Conservation (phyloP, 2,329 filamentous ascomycete genomes). For the Aspergillus novofumigatus region DNA sequence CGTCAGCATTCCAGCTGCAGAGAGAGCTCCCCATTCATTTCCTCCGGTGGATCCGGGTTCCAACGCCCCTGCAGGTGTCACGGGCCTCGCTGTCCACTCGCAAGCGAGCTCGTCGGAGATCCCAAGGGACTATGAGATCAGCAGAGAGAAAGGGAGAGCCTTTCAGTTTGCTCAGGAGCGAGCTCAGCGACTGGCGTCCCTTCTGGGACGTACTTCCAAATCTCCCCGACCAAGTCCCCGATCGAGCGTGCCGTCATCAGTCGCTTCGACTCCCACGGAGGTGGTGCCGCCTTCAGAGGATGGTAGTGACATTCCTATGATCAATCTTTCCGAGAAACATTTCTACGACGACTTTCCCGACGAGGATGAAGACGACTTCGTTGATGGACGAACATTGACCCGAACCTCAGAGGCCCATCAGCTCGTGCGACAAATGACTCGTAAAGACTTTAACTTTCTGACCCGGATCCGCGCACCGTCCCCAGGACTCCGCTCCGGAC, state of each 20-base stretch:
- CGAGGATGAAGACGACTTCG: constrained; percentile 28
- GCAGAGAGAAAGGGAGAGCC: constrained; percentile 32
- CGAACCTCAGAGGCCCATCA: constrained; percentile 29
- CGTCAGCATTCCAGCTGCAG: constrained; percentile 34
- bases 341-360: constrained; percentile 26
- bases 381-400: constrained; percentile 24
- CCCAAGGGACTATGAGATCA: constrained; percentile 25
- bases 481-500: constrained; percentile 31
- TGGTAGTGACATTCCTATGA: constrained; percentile 35
- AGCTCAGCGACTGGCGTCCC: constrained; percentile 31
- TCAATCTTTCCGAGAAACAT: constrained; percentile 31
- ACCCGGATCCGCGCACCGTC: constrained; percentile 30
- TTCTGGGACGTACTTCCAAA: constrained; percentile 28
- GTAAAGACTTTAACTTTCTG: constrained; percentile 29
- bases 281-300: constrained; percentile 23
- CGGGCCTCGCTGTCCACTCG: constrained; percentile 24
- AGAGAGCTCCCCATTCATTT: constrained; percentile 21
- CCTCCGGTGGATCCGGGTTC: constrained; percentile 24
- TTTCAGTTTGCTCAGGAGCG: constrained; percentile 33
- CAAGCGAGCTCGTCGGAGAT: constrained; percentile 20
- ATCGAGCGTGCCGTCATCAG: constrained; percentile 26
- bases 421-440: constrained; percentile 36
- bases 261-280: constrained; percentile 28
- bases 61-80: constrained; percentile 26
- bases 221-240: constrained; percentile 27